These are phyloP conservation scores for Suhomyces kilbournensis DNA, from an alignment of 805 yeast genomes.

Conservation along the genomic window DNA sequence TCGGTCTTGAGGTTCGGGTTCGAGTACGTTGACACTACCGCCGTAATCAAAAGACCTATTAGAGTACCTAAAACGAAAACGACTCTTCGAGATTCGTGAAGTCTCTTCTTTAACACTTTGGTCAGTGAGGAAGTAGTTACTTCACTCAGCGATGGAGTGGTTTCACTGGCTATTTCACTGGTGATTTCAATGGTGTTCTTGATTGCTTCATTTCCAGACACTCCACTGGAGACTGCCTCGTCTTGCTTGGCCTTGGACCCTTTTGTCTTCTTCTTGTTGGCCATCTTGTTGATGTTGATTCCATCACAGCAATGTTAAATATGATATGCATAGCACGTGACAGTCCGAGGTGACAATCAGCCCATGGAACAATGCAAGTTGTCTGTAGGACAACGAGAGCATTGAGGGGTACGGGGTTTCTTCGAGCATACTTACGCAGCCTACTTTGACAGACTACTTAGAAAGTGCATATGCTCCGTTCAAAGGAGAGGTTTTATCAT, in stretches of 20 bases:
- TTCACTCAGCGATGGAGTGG: neutral
- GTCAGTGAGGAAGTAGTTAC: neutral
- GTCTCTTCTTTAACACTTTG: constrained; percentile 16
- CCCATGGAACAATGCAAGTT: neutral
- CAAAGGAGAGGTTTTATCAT: too few species aligned
- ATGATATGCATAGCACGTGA: neutral
- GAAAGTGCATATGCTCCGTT: too few species aligned
- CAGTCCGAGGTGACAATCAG: neutral
- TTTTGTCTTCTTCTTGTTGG: neutral
- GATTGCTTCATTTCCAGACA: neutral
- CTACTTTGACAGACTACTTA: too few species aligned
- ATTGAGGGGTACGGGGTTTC: too few species aligned
- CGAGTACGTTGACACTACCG: constrained; percentile 47
- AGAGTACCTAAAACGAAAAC: constrained; percentile 70
- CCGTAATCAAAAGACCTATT: constrained; percentile 64
- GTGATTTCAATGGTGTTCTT: neutral
- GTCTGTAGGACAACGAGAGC: neutral
- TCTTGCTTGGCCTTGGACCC: neutral
- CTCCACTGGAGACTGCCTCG: neutral
- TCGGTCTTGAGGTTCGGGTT: constrained; percentile 43
- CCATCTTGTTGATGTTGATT: neutral
- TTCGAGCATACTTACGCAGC: too few species aligned
- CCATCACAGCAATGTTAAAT: neutral
- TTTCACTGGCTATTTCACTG: neutral
- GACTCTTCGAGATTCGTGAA: constrained; percentile 53